phyloP scores from a whole-genome alignment of 345 rosid species.

The Eucalyptus brandiana region DNA sequence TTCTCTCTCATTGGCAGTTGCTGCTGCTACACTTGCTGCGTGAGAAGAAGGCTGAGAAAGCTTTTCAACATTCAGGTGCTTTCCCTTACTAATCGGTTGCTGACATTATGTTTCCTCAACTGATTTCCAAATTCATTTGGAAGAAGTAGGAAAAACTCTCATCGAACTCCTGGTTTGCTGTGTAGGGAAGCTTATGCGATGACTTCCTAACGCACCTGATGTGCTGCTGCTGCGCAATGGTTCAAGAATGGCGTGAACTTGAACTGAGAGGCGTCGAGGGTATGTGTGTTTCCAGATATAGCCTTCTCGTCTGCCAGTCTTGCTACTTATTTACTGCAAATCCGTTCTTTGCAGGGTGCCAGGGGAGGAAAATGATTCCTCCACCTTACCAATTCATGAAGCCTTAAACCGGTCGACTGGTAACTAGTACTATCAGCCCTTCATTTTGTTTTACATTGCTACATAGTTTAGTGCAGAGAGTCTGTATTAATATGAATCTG shows the following conservation, averaged over 20 bases:
- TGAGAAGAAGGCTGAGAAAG: constrained; percentile 77
- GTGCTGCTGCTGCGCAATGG: constrained; percentile 97
- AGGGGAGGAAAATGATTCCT: constrained; percentile 18
- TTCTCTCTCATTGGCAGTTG: constrained; percentile 77
- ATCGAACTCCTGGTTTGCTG: neutral
- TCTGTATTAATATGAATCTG: neutral
- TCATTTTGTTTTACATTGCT: neutral
- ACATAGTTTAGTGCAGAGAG: neutral
- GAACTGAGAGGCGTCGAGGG: constrained; percentile 69
- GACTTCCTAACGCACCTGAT: constrained; percentile 90
- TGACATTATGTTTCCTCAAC: neutral
- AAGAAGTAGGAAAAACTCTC: neutral
- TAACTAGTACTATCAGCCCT: neutral
- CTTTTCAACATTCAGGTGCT: constrained; percentile 72
- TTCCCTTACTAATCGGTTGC: neutral
- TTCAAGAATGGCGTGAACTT: constrained; percentile 92
- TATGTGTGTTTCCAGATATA: neutral
- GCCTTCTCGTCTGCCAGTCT: neutral
- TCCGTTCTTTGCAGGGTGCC: constrained; percentile 6
- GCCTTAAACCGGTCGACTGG: neutral
- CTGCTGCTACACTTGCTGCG: constrained; percentile 90
- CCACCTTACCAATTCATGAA: constrained; percentile 27
- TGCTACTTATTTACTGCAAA: neutral
- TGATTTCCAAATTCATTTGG: neutral
- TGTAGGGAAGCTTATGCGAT: constrained; percentile 73